Percentiles rank a stretch among this genome's conserved stretches.
Conservation (phyloP, 108 stramenopile genomes). For the Cyclotella atomus region DNA sequence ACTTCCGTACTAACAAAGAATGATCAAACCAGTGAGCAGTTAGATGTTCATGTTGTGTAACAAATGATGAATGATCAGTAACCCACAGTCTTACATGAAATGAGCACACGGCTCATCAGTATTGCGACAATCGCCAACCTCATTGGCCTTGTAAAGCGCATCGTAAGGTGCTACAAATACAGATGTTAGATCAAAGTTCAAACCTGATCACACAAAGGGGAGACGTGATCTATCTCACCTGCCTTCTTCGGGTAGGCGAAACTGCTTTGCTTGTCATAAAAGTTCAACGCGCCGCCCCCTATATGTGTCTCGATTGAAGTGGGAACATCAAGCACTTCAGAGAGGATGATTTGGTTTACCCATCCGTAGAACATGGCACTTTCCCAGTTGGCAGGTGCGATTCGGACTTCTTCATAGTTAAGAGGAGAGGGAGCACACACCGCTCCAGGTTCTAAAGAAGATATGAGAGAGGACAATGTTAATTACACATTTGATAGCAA, state of each 20-base stretch:
- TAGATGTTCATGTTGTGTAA: too few species aligned
- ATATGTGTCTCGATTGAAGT: slow-evolving; percentile 22
- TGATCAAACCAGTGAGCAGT: too few species aligned
- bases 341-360: slow-evolving; percentile 53
- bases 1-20: too few species aligned
- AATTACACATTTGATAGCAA: background rate
- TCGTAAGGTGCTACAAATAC: too few species aligned
- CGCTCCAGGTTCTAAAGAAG: background rate
- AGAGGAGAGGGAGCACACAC: slow-evolving; percentile 9
- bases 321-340: slow-evolving; percentile 50
- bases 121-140: slow-evolving; percentile 3
- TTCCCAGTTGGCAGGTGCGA: slow-evolving; percentile 48
- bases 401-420: slow-evolving; percentile 43
- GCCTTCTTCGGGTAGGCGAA: slow-evolving; percentile 18
- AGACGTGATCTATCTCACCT: too few species aligned
- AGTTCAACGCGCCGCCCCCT: slow-evolving; percentile 13
- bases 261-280: slow-evolving; percentile 25
- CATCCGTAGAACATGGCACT: slow-evolving; percentile 35
- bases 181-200: too few species aligned
- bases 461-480: background rate
- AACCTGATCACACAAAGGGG: too few species aligned
- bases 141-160: slow-evolving; percentile 4
- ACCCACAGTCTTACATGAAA: too few species aligned
- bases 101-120: slow-evolving; percentile 7
- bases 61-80: too few species aligned